Conservation (phyloP, 2,329 filamentous ascomycete genomes). For the Neocucurbitaria cava region DNA sequence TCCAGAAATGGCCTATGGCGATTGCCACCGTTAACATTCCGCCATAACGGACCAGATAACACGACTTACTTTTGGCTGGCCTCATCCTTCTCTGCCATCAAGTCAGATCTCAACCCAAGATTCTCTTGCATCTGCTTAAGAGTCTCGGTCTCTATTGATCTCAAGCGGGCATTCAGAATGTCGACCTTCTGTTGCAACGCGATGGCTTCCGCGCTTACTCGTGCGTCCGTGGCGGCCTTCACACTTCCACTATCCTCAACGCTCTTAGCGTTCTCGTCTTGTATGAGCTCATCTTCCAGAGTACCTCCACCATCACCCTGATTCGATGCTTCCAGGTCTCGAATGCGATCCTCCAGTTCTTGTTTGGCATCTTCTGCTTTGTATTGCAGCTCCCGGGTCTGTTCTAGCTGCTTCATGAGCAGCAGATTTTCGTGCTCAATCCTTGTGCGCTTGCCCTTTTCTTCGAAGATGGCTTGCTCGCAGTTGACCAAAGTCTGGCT, state of each 20-base stretch:
- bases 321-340: conserved; percentile 49
- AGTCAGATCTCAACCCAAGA: conserved; percentile 45
- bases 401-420: conserved; percentile 56
- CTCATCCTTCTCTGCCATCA: conserved; percentile 46
- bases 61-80: conserved; percentile 37
- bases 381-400: conserved; percentile 55
- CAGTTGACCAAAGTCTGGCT: conserved; percentile 57
- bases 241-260: conserved; percentile 30
- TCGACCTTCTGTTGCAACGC: conserved; percentile 51
- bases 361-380: conserved; percentile 56
- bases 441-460: conserved; percentile 56
- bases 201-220: conserved; percentile 43
- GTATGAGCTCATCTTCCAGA: conserved; percentile 51
- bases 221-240: conserved; percentile 25
- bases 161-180: conserved; percentile 44
- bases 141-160: conserved; percentile 49
- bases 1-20: conserved; percentile 45
- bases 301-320: conserved; percentile 38
- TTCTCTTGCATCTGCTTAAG: conserved; percentile 53
- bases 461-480: conserved; percentile 60
- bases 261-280: conserved; percentile 37
- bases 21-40: background rate
- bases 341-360: conserved; percentile 55
- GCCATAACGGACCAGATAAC: background rate
- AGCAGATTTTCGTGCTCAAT: conserved; percentile 58